A percentile compares a stretch with the other conserved stretches of the same genome.
Conservation (phyloP, 2,329 filamentous ascomycete species). For the Fonsecaea nubica region DNA sequence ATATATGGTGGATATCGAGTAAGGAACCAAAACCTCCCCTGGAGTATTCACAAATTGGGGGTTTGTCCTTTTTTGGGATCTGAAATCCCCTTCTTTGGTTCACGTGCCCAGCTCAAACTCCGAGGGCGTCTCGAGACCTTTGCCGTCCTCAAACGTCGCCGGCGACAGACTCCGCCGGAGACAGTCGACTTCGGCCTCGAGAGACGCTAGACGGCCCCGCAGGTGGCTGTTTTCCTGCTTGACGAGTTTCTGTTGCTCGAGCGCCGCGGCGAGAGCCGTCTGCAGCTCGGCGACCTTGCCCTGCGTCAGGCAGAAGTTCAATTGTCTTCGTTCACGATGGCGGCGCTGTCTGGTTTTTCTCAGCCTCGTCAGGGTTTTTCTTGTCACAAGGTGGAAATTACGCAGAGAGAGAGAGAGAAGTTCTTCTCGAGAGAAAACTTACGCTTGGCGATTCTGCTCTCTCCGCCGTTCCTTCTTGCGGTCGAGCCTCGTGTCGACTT, state of each 20-base stretch:
- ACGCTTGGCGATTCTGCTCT: constrained; percentile 10
- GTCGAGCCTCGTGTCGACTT: constrained; percentile 1
- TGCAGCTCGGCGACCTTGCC: constrained; percentile 6
- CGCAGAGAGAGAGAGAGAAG: too few relatives aligned
- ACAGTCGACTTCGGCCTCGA: constrained; percentile 1
- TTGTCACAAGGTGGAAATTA: too few relatives aligned
- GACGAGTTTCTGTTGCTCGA: constrained; percentile 7
- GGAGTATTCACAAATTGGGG: too few relatives aligned
- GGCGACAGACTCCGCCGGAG: not conserved
- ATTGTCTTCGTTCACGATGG: constrained; percentile 5
- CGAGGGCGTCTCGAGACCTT: not conserved
- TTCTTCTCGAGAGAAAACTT: constrained; percentile 3
- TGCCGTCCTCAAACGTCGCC: not conserved
- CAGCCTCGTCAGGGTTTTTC: too few relatives aligned
- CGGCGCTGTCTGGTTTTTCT: not conserved
- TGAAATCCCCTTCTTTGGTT: too few relatives aligned
- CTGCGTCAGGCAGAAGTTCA: constrained; percentile 8
- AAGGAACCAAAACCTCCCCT: too few relatives aligned
- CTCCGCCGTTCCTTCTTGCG: constrained; percentile 9
- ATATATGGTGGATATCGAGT: too few relatives aligned
- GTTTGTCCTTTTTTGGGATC: too few relatives aligned
- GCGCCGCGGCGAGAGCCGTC: not conserved
- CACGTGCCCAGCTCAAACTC: not conserved
- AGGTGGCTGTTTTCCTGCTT: constrained; percentile 10
- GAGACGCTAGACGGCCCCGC: not conserved